A percentile compares a stretch with the other conserved stretches of the same genome.
These are phyloP conservation scores for Grigorovia humatica DNA, from an alignment of 805 yeast genomes.

Conservation along the genomic window DNA sequence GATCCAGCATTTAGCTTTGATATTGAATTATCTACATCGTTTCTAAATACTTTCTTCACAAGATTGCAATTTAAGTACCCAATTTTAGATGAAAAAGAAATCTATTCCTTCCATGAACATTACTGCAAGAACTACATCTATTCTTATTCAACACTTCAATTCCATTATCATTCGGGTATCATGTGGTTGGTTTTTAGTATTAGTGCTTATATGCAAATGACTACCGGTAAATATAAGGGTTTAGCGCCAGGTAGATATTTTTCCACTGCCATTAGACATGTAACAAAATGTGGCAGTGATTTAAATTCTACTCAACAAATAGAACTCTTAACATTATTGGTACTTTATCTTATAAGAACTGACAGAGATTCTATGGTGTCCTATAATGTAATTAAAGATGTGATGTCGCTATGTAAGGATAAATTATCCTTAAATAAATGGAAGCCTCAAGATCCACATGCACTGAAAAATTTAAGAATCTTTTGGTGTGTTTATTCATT, in stretches of 20 bases:
- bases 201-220: slow-evolving; percentile 41
- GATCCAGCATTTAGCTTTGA: slow-evolving; percentile 48
- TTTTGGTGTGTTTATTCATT: slow-evolving; percentile 56
- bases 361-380: slow-evolving; percentile 49
- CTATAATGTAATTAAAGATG: slow-evolving; percentile 43
- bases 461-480: slow-evolving; percentile 38
- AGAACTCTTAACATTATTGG: slow-evolving; percentile 42
- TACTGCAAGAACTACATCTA: slow-evolving; percentile 36
- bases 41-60: slow-evolving; percentile 44
- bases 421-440: slow-evolving; percentile 20
- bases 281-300: slow-evolving; percentile 35
- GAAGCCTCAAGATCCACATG: slow-evolving; percentile 16
- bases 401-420: slow-evolving; percentile 35
- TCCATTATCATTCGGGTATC: slow-evolving; percentile 44
- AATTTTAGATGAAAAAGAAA: slow-evolving; percentile 42
- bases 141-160: slow-evolving; percentile 27
- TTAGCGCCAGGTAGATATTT: slow-evolving; percentile 47
- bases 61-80: slow-evolving; percentile 50
- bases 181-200: slow-evolving; percentile 47
- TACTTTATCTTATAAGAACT: slow-evolving; percentile 47
- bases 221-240: slow-evolving; percentile 46
- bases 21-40: slow-evolving; percentile 37
- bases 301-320: slow-evolving; percentile 37
- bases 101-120: slow-evolving; percentile 39
- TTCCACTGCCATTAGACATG: slow-evolving; percentile 49